These are phyloP conservation scores for Chrysopogon serrulatus DNA, from an alignment of 176 grass and related monocot species.

Conservation along the genomic window DNA sequence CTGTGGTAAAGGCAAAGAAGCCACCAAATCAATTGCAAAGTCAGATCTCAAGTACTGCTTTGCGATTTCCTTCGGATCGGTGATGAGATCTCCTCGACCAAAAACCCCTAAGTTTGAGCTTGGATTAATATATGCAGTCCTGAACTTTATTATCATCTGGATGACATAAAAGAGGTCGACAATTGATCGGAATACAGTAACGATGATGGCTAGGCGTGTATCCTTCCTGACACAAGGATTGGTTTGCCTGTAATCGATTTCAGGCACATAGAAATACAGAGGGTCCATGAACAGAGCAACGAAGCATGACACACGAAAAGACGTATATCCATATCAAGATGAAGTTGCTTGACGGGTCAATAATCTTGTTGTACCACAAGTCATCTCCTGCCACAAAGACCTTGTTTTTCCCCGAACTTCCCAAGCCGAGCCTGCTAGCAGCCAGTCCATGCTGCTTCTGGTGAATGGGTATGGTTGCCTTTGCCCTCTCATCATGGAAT, in stretches of 20 bases:
- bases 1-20: conserved; percentile 93
- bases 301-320: conserved; percentile 69
- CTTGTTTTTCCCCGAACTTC: conserved; percentile 39
- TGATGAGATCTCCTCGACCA: conserved; percentile 79
- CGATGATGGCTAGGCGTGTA: conserved; percentile 37
- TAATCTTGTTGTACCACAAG: conserved; percentile 50
- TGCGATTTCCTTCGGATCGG: conserved; percentile 62
- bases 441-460: conserved; percentile 28
- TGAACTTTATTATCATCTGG: conserved; percentile 83
- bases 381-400: conserved; percentile 41
- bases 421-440: conserved; percentile 24
- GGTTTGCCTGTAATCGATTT: conserved; percentile 1
- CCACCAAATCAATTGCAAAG: conserved; percentile 65
- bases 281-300: conserved; percentile 82
- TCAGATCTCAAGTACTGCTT: conserved; percentile 73
- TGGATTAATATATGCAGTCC: conserved; percentile 78
- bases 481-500: conserved; percentile 76
- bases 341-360: conserved; percentile 69
- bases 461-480: conserved; percentile 56
- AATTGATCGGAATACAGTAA: conserved; percentile 72
- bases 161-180: conserved; percentile 73
- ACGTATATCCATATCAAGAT: conserved; percentile 70
- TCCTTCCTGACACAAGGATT: conserved; percentile 54
- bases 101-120: conserved; percentile 69
- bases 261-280: conserved; percentile 85